Conservation (phyloP, 768 basidiomycete species). For the Termitomyces sp. region DNA sequence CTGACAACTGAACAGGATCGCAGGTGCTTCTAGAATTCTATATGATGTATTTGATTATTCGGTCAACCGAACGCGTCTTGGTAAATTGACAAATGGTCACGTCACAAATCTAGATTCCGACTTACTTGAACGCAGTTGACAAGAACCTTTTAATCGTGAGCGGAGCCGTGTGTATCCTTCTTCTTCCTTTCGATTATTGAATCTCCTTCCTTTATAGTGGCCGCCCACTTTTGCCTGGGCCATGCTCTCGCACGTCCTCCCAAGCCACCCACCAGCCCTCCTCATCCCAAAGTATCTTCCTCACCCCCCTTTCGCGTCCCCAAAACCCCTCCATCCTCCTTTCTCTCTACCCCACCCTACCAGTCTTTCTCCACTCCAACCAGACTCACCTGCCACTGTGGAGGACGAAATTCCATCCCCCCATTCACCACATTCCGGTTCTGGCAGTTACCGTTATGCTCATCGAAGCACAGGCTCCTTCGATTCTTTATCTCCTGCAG, state of each 20-base stretch:
- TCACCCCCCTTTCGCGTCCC: slow-evolving; percentile 14
- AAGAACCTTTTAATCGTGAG: slow-evolving; percentile 17
- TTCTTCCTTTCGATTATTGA: slow-evolving; percentile 7
- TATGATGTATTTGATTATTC: slow-evolving; percentile 25
- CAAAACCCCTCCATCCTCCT: slow-evolving; percentile 19
- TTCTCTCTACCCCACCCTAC: slow-evolving; percentile 16
- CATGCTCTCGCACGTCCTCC: slow-evolving; percentile 21
- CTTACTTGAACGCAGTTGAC: slow-evolving; percentile 10
- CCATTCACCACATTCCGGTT: slow-evolving; percentile 24
- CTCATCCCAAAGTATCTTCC: slow-evolving; percentile 20
- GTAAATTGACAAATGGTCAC: slow-evolving; percentile 23
- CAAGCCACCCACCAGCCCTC: slow-evolving; percentile 16
- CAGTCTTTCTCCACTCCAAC: slow-evolving; percentile 19
- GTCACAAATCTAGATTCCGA: slow-evolving; percentile 30
- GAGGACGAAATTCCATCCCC: slow-evolving; percentile 29
- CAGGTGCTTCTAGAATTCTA: slow-evolving; percentile 24
- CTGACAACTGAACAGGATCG: slow-evolving; percentile 14
- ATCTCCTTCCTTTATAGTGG: slow-evolving; percentile 14
- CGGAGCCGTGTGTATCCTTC: slow-evolving; percentile 16
- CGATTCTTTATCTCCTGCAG: slow-evolving; percentile 24
- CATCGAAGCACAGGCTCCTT: slow-evolving; percentile 23
- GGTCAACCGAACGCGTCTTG: slow-evolving; percentile 11
- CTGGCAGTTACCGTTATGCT: slow-evolving; percentile 27
- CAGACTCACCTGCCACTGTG: slow-evolving; percentile 26
- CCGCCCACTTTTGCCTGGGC: not conserved